These are phyloP conservation scores for Alloascoidea africana DNA, from an alignment of 805 yeast species.

Conservation along the genomic window DNA sequence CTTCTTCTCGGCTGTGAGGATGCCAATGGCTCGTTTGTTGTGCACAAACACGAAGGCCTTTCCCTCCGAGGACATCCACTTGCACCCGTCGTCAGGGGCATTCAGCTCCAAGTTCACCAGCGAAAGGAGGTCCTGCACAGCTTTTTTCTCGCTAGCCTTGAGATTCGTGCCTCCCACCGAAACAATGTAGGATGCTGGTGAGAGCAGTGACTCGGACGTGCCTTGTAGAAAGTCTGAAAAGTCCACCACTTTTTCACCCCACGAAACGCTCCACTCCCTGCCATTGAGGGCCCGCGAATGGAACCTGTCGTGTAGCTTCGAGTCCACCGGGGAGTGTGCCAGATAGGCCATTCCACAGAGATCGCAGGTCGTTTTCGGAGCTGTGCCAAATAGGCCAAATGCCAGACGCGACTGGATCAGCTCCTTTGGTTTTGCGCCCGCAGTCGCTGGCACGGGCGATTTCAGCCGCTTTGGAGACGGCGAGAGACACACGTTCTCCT, in stretches of 20 bases:
- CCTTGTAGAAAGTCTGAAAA: not conserved
- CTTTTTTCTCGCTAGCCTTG: not conserved
- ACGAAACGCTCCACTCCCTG: not conserved
- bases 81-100: not conserved
- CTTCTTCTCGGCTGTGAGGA: not conserved
- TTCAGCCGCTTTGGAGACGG: too few species aligned
- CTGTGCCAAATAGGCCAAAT: too few species aligned
- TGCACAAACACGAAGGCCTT: not conserved
- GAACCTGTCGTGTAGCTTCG: not conserved
- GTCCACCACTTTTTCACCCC: not conserved
- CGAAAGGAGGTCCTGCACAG: not conserved
- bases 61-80: not conserved
- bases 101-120: not conserved
- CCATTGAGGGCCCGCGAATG: not conserved
- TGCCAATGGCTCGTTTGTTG: not conserved
- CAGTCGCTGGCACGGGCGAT: too few species aligned
- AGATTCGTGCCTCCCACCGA: not conserved
- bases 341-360: not conserved
- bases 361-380: constrained; percentile 1
- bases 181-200: not conserved
- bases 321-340: not conserved
- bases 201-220: not conserved
- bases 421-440: too few species aligned
- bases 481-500: too few species aligned
- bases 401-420: constrained; percentile 1